Evolutionary conservation across 2,329 filamentous ascomycete species (phyloP), one percentile per base, ranked within the genome.

Genomic region (Aspergillus puulaauensis): DNA sequence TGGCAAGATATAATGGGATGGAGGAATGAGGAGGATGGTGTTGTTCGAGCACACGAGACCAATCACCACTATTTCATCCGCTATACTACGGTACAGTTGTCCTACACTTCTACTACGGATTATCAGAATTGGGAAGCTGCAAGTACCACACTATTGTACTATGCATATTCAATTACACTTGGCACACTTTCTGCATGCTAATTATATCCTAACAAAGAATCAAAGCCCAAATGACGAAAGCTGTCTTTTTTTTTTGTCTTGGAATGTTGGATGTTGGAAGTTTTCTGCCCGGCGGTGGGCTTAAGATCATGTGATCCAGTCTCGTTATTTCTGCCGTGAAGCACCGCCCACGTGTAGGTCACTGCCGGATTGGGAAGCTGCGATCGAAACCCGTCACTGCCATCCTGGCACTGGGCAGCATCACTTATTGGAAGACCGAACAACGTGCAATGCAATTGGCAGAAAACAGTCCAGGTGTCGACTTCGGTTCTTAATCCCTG

Each of bases 241-340:
- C 35, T 14, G 35, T n/a, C 5, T n/a, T 17, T 31, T n/a, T 44
- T 21, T 44, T 31, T 31, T 31, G 9, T 11, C 8, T 31, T 31
- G 2, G 8, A 31, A 9, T 31, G 27, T 33, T 41, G 43, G 27
- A 31, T 31, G 21, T 54, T 41, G 52, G n/a, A 33, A 19, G 11
- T 54, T 54, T 54, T 54, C 52, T 54, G 52, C 52, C 52, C 6
- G 44, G 43, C 52, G 44, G 52, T 41, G 33, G 14, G n/a, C 3
- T 17, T 1, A 24, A 15, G 8, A 23, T 54, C 52, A 54, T 15
- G 23, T 54, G 52, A 39, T 17, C 6, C 14, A 2, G 9, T 19
- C 2, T 8, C 24, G 27, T 9, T 6, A 12, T 11, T 31, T 40
- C 35, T 40, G 43, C 43, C 24, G 15, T n/a, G 3, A 3, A 4